Percentiles rank a stretch among this genome's conserved stretches.
Evolutionary conservation across 306 rosid genomes (phyloP).

Genomic region (Argentina anserina): DNA sequence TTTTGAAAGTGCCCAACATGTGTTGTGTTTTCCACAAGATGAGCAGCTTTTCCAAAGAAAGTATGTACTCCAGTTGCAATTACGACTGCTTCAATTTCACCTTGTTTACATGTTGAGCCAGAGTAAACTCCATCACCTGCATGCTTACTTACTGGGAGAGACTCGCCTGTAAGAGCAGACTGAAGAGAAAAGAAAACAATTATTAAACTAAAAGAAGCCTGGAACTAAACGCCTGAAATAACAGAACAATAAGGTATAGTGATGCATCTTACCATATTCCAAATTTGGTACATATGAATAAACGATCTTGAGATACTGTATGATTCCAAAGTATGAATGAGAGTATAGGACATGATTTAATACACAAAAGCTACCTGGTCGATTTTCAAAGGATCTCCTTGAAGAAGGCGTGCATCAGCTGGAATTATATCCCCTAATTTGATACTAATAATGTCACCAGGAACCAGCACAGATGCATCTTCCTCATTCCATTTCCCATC

Average conservation of each 20-base stretch:
- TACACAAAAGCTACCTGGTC: constrained; percentile 13
- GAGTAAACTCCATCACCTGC: constrained; percentile 18
- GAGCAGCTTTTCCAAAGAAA: constrained; percentile 20
- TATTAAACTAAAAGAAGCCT: background rate
- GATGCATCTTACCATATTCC: background rate
- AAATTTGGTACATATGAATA: background rate
- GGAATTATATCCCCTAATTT: constrained; percentile 29
- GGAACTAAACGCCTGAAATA: background rate
- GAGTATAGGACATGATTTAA: background rate
- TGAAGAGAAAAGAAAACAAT: background rate
- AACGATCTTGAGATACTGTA: background rate
- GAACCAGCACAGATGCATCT: constrained; percentile 28
- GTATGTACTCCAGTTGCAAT: constrained; percentile 19
- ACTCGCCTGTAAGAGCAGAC: constrained; percentile 25
- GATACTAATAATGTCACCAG: constrained; percentile 27
- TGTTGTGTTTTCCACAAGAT: constrained; percentile 19
- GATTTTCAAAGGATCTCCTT: constrained; percentile 25
- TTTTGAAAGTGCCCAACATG: constrained; percentile 23
- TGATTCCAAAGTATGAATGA: background rate
- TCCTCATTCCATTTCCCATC: constrained; percentile 26
- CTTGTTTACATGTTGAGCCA: constrained; percentile 26
- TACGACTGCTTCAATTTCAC: constrained; percentile 21
- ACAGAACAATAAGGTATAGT: background rate
- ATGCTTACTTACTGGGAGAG: constrained; percentile 20
- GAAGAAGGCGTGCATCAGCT: constrained; percentile 26